Evolutionary conservation across 345 rosid species (phyloP).

Genomic region (Brassica incana): DNA sequence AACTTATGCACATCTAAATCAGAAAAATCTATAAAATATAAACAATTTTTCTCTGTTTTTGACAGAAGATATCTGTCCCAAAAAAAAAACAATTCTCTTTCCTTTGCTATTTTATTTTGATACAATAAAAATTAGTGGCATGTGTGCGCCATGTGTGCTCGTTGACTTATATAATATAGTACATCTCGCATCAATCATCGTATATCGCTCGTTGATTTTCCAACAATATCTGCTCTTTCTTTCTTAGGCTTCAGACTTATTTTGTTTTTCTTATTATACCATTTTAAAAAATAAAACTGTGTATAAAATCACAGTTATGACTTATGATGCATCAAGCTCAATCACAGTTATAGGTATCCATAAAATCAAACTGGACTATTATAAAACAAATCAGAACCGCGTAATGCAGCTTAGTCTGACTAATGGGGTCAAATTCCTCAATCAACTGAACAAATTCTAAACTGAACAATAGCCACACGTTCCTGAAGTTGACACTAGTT

Average conservation of each 20-base stretch:
- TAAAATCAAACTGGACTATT: neutral
- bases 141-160: conserved; percentile 40
- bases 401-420: conserved; percentile 22
- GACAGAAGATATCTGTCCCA: neutral
- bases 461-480: conserved; percentile 33
- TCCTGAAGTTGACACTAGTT: conserved; percentile 30
- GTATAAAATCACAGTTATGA: too few species aligned
- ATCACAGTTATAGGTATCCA: neutral
- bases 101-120: conserved; percentile 17
- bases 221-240: conserved; percentile 17
- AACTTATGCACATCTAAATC: too few species aligned
- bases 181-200: conserved; percentile 38
- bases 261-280: too few species aligned
- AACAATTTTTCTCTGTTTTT: neutral
- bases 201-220: conserved; percentile 30
- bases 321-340: too few species aligned
- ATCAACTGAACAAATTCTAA: conserved; percentile 34
- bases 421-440: conserved; percentile 33
- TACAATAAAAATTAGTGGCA: conserved; percentile 29
- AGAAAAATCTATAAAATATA: neutral
- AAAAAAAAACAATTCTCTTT: neutral
- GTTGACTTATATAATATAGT: conserved; percentile 21
- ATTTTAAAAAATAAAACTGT: too few species aligned
- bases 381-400: neutral
- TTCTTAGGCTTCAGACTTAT: too few species aligned